Evolutionary conservation across 192 early-diverging fungal genomes (phyloP), one percentile per base, ranked within the genome.

Genomic region (Rhizophlyctis rosea): DNA sequence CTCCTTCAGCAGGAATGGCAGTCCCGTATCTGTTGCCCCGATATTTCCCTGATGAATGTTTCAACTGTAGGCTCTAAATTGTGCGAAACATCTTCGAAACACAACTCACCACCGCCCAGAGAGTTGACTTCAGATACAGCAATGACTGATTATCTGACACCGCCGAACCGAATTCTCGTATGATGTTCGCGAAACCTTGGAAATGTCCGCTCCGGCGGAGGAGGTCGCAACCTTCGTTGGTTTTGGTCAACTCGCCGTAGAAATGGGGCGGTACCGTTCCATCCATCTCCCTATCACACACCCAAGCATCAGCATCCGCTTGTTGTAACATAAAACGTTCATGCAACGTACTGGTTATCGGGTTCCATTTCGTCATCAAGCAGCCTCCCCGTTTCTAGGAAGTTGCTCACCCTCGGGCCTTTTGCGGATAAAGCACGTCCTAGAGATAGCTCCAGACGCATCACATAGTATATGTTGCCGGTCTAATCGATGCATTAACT

Each of bases 231-330:
- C 91, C 90, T 76, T 90, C 83, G 18, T 74, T 71, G 7, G 91
- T 92, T 57, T 88, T 84, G 5, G 89, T 78, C 31, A 94, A 67
- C 61, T 90, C 83, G 5, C 90, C 88, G 61, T 90, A 91, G 62
- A 94, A 91, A 67, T 94, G 91, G 13, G 87, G 77, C 3, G 82
- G 85, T 2, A 79, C 64, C 33, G 25, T 30, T 21, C 61, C 61
- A 33, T 73, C 71, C 28, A 25, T 16, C n/a, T 62, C 59, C 27
- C 39, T 66, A 21, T 1, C 3, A 30, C 53, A 13, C 16, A 54
- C 36, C 18, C 33, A n/a, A n/a, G 30, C 28, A 73, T 7, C 4
- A 30, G 18, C 68, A 44, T 7, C 18, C 39, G 39, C 7, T 44
- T 18, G 39, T 18, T n/a, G n/a, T n/a, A n/a, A 1, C 18, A 70